These are phyloP conservation scores for Astrothelium subdiscretum DNA, from an alignment of 495 filamentous ascomycete species.

Conservation along the genomic window DNA sequence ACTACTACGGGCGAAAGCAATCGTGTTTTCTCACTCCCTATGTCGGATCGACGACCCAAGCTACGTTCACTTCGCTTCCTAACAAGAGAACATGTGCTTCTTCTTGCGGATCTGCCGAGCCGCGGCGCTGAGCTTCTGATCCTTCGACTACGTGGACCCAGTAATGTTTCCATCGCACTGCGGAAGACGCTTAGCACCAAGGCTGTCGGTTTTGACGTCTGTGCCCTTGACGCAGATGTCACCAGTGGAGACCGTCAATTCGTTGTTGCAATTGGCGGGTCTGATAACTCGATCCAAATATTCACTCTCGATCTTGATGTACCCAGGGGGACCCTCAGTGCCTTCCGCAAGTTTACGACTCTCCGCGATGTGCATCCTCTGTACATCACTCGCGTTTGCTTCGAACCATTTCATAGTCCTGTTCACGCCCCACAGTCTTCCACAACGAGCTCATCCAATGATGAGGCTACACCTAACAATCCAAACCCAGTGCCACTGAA, in stretches of 20 bases:
- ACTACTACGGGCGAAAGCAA: constrained; percentile 43
- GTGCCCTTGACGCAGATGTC: constrained; percentile 40
- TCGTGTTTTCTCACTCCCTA: constrained; percentile 50
- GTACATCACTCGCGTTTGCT: constrained; percentile 73
- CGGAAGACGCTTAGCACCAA: constrained; percentile 44
- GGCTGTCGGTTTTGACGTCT: constrained; percentile 64
- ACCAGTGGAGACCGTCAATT: constrained; percentile 51
- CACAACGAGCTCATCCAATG: constrained; percentile 20
- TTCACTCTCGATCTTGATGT: constrained; percentile 48
- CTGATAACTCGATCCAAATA: constrained; percentile 68
- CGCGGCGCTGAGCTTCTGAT: constrained; percentile 62
- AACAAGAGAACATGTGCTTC: constrained; percentile 36
- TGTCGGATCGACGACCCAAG: constrained; percentile 31
- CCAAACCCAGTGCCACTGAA: not conserved
- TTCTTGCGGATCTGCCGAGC: constrained; percentile 34
- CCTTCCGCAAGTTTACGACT: constrained; percentile 50
- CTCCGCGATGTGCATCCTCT: constrained; percentile 66
- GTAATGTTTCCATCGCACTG: constrained; percentile 33
- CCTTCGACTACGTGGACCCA: constrained; percentile 34
- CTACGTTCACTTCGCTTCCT: constrained; percentile 51
- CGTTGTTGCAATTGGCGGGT: constrained; percentile 69
- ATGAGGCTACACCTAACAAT: constrained; percentile 26
- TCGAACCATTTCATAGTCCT: constrained; percentile 59
- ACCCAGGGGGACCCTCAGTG: constrained; percentile 39
- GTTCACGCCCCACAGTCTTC: constrained; percentile 21